phyloP scores from a whole-genome alignment of 2,329 filamentous ascomycete species.

The Fusarium verticillioides region DNA sequence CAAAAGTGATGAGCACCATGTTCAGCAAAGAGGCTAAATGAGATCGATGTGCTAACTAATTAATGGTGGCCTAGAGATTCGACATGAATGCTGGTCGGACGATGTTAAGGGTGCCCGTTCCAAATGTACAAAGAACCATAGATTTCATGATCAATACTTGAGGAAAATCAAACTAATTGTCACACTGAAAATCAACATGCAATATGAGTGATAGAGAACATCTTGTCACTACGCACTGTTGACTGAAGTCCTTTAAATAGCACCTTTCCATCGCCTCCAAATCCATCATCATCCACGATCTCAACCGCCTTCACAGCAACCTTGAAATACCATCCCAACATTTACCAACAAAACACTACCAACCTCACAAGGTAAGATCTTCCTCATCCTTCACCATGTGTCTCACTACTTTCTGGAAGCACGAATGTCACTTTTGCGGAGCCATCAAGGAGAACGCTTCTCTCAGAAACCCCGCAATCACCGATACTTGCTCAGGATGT shows the following conservation, averaged over 20 bases:
- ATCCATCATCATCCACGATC: background rate
- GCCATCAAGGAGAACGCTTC: background rate
- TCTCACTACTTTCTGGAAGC: background rate
- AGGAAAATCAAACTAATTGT: background rate
- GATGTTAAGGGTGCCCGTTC: background rate
- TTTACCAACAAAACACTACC: background rate
- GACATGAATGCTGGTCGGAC: background rate
- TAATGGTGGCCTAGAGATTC: rapidly evolving
- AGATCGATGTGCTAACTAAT: rapidly evolving
- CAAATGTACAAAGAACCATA: rapidly evolving
- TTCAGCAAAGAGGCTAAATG: background rate
- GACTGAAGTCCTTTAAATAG: background rate
- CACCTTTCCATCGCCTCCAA: background rate
- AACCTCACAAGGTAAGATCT: background rate
- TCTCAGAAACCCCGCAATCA: background rate
- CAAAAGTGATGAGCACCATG: too few relatives aligned
- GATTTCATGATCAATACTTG: background rate
- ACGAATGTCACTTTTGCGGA: background rate
- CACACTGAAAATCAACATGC: background rate
- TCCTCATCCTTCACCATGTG: background rate
- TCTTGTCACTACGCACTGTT: rapidly evolving
- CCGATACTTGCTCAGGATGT: background rate
- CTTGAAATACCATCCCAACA: background rate
- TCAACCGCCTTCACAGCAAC: background rate
- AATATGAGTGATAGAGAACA: background rate